Conservation (phyloP, 2,329 filamentous ascomycete genomes). For the Kalmusia sp. region DNA sequence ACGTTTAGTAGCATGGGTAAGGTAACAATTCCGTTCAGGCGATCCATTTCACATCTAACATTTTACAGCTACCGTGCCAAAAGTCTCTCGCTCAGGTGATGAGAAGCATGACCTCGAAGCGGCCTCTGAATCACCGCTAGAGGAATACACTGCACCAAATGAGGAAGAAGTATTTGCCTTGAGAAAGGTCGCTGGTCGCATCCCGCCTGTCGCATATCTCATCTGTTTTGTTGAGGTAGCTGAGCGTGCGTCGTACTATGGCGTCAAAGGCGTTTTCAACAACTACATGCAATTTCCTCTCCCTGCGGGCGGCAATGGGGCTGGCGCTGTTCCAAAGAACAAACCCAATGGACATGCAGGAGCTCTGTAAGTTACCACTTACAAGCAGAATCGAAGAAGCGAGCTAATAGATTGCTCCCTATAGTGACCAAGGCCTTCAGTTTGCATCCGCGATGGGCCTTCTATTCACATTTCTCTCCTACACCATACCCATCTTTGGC, state of each 20-base stretch:
- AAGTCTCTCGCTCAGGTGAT: not conserved
- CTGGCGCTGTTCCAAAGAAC: constrained; percentile 39
- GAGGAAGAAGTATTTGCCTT: constrained; percentile 56
- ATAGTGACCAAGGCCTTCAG: constrained; percentile 60
- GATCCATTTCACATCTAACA: not conserved
- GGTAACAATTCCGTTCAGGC: not conserved
- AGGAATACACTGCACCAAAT: constrained; percentile 44
- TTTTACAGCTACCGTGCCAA: not conserved
- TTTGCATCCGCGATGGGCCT: constrained; percentile 61
- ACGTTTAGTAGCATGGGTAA: not conserved
- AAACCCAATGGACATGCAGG: constrained; percentile 54
- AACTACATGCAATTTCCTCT: constrained; percentile 70
- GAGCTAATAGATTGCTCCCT: not conserved
- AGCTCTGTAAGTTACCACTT: constrained; percentile 50
- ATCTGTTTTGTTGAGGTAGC: constrained; percentile 67
- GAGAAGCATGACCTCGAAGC: not conserved
- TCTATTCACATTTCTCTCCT: constrained; percentile 65
- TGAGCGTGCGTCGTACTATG: constrained; percentile 68
- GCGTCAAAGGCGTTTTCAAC: constrained; percentile 61
- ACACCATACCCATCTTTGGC: constrained; percentile 60
- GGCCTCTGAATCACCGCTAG: not conserved
- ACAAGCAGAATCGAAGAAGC: no score
- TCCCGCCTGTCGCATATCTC: constrained; percentile 62
- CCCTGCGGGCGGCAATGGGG: constrained; percentile 51
- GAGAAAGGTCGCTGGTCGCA: constrained; percentile 57